These are phyloP conservation scores for Globisporangium splendens DNA, from an alignment of 352 stramenopile species.

Conservation along the genomic window DNA sequence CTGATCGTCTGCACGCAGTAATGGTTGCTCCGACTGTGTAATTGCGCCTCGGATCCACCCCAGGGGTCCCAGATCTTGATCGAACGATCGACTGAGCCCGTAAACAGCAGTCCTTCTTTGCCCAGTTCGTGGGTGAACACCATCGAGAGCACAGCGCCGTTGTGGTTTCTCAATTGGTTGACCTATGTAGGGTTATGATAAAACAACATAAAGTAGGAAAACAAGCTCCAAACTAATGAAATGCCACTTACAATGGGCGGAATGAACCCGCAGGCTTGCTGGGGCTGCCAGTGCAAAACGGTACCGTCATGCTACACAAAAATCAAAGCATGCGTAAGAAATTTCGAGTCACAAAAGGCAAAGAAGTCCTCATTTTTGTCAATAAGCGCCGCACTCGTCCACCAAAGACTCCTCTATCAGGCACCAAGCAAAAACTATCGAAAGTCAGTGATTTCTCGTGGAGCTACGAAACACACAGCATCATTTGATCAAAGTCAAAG, in stretches of 20 bases:
- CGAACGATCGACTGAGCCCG: conserved; percentile 54
- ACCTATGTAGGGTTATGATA: conserved; percentile 18
- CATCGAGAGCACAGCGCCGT: conserved; percentile 44
- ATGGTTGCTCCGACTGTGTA: conserved; percentile 28
- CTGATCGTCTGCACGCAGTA: conserved; percentile 66
- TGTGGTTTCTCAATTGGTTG: conserved; percentile 44
- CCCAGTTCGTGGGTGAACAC: conserved; percentile 39
- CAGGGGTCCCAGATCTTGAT: conserved; percentile 78
- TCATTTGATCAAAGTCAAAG: neutral
- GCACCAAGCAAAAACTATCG: conserved; percentile 40
- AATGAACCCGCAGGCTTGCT: conserved; percentile 39
- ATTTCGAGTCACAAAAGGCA: neutral
- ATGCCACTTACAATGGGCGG: conserved; percentile 31
- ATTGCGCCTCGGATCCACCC: conserved; percentile 31
- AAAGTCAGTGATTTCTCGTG: conserved; percentile 31
- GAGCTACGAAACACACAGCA: conserved; percentile 15
- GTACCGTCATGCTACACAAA: conserved; percentile 49
- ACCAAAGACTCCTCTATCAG: conserved; percentile 48
- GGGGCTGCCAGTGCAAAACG: conserved; percentile 56
- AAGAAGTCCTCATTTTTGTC: too few relatives aligned
- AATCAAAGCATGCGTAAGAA: neutral
- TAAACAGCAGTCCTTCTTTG: conserved; percentile 57
- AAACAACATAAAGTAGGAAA: neutral
- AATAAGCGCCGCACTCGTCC: conserved; percentile 28
- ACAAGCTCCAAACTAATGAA: neutral